Evolutionary conservation across 2,329 filamentous ascomycete species (phyloP).

Genomic region (Penicillium brasilianum): DNA sequence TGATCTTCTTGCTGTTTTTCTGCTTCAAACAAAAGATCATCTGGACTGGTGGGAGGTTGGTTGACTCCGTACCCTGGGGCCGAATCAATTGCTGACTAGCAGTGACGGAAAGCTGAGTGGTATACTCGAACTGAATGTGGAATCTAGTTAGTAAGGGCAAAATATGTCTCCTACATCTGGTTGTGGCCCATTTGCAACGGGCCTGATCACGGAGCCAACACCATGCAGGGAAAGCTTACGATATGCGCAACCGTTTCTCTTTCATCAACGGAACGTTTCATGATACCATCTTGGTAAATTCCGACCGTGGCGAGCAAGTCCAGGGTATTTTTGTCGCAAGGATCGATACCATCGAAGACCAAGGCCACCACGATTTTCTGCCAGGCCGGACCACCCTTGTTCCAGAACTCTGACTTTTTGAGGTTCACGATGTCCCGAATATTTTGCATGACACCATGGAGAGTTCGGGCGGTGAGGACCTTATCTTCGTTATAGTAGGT

Average conservation of each 20-base stretch:
- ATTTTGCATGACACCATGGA: constrained; percentile 98
- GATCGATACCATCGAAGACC: constrained; percentile 96
- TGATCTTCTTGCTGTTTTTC: constrained; percentile 99
- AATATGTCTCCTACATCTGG: background rate
- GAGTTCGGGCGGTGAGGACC: constrained; percentile 83
- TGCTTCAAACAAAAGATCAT: constrained; percentile 99
- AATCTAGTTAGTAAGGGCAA: background rate
- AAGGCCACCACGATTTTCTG: constrained; percentile 97
- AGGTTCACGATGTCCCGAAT: constrained; percentile 97
- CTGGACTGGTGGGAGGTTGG: constrained; percentile 89
- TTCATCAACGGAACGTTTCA: constrained; percentile 96
- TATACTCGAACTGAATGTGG: constrained; percentile 79
- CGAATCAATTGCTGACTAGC: constrained; percentile 93
- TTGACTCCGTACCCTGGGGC: constrained; percentile 79
- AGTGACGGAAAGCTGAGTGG: constrained; percentile 92
- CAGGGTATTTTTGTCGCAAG: constrained; percentile 91
- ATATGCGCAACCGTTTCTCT: constrained; percentile 95
- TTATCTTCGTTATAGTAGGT: constrained; percentile 99
- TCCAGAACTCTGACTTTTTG: constrained; percentile 99
- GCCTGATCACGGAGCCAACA: constrained; percentile 7
- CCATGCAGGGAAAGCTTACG: constrained; percentile 42
- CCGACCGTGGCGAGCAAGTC: constrained; percentile 93
- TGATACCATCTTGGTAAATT: constrained; percentile 94
- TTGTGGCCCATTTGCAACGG: background rate
- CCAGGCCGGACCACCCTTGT: constrained; percentile 96